Base-by-base conservation (phyloP, 805 yeast species). In the Scheffersomyces lignosus region DNA sequence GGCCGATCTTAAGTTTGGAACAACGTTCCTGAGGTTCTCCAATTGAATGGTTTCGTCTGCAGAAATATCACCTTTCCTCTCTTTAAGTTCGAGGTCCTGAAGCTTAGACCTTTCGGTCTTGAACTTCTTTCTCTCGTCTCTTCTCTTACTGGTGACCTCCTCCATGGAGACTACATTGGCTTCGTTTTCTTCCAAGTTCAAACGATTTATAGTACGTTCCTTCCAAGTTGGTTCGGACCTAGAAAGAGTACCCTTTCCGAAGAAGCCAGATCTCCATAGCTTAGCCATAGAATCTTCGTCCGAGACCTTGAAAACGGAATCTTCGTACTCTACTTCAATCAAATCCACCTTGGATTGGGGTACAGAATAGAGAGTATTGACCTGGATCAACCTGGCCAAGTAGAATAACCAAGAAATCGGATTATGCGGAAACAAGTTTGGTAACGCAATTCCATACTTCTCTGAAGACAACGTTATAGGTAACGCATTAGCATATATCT, bases 161-260 rank as follows among this genome's bases (percentile, higher is more conserved):
- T 93, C 99, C 42, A 80, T 70, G 15, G 83, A 69, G 14, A 64
- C 51, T 31, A 38, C 24, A 17, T 41, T 30, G 33, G 34, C 17
- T 39, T 24, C 23, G 31, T 43, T 36, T 40, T 31, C 24, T 17
- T 58, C 72, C 26, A 77, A 52, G 10, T 75, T 73, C 17, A 85
- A 61, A 28, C 87, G 59, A 31, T 80, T 68, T 25, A 38, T 60
- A 1, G 87, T 79, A 36, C 97, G 70, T n/a, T 66, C 69, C 30
- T 56, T 60, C 97, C 98, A 93, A 0, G 96, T 78, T 0, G 99
- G 96, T 54, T 93, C 97, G 39, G 95, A 84, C 45, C 99, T 70
- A 24, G 96, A 86, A 30, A 89, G 64, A 2, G 78, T 76, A 2
- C 98, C 99, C 53, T 91, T 93, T 5, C 99, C 99, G 55, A 88